Conservation (phyloP, 768 basidiomycete genomes). For the Phaeotremella skinneri region DNA sequence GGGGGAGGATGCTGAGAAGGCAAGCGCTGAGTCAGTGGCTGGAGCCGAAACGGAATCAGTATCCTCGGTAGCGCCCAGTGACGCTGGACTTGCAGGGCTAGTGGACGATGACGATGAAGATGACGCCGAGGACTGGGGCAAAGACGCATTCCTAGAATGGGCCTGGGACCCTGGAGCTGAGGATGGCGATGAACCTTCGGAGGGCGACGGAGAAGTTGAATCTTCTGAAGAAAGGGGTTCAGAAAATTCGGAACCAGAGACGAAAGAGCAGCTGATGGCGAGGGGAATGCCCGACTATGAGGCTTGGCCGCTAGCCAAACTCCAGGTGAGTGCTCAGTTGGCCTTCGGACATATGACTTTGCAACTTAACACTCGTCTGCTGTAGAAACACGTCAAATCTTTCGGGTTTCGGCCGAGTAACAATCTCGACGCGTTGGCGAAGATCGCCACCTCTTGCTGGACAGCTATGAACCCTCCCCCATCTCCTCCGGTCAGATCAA, state of each 20-base stretch:
- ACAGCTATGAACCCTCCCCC: constrained; percentile 26
- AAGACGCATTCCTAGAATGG: constrained; percentile 24
- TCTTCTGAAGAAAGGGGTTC: background rate
- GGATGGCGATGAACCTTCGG: constrained; percentile 6
- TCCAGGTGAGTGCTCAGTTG: constrained; percentile 24
- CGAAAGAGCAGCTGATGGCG: constrained; percentile 13
- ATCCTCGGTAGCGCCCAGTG: constrained; percentile 13
- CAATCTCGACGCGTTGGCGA: constrained; percentile 20
- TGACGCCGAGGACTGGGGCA: constrained; percentile 27
- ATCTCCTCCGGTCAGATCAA: background rate
- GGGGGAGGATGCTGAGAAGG: constrained; percentile 1
- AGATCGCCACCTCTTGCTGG: constrained; percentile 37
- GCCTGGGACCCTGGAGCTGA: constrained; percentile 13
- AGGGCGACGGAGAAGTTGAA: constrained; percentile 1
- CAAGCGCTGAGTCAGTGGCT: background rate
- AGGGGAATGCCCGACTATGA: constrained; percentile 43
- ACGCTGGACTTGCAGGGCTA: constrained; percentile 5
- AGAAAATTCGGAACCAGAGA: constrained; percentile 12
- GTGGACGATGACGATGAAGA: constrained; percentile 22
- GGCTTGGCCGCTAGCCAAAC: constrained; percentile 27
- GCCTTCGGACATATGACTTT: background rate
- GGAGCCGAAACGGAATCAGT: constrained; percentile 8
- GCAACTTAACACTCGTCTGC: constrained; percentile 5
- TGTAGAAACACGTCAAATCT: constrained; percentile 18
- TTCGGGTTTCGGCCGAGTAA: constrained; percentile 31